Evolutionary conservation across 75 land plant species (phyloP), one percentile per base, ranked within the genome.

Genomic region (Sequoia sempervirens): DNA sequence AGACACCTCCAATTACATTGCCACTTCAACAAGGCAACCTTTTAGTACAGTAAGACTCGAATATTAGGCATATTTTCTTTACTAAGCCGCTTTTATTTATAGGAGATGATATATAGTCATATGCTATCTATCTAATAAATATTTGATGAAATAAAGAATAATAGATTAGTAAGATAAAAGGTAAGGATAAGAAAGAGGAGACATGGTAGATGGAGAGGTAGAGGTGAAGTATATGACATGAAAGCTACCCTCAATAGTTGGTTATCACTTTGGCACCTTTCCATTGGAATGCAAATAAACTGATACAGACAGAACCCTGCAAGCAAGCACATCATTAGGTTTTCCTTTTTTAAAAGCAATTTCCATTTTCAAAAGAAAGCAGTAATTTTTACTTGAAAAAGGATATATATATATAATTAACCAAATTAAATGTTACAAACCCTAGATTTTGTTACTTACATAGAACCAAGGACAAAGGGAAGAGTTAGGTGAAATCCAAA

Each of bases 391-490:
- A 80, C 47, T n/a, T 14, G 23, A 20, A 2, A 80, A 50, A 26
- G 40, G 23, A 80, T 36, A 34, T 32, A 36, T 34, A 47, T 36
- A 8, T 17, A 28, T 7, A 7, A 41, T 17, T 45, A 45, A 20
- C 5, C 28, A 32, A 82, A 12, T 23, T 26, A 80, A 45, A 46
- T 14, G 1, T 46, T 9, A 28, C 43, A n/a, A 12, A 43, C 9
- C 37, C 45, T 28, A 2, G 8, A 84, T 30, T 8, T 6, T 18
- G 47, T n/a, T 34, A 92, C 98, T 92, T 94, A 96, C 98, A 87
- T 86, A 28, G 96, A 88, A 10, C 98, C 98, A 34, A 96, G 96
- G 75, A 91, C 92, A 80, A 96, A 96, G 46, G 98, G 94, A 50
- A 96, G 94, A 34, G 92, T 91, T 6, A 94, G 86, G 78, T 90